These are phyloP conservation scores for Kappamyces sp. DNA, from an alignment of 192 early-diverging fungal genomes.

Conservation along the genomic window DNA sequence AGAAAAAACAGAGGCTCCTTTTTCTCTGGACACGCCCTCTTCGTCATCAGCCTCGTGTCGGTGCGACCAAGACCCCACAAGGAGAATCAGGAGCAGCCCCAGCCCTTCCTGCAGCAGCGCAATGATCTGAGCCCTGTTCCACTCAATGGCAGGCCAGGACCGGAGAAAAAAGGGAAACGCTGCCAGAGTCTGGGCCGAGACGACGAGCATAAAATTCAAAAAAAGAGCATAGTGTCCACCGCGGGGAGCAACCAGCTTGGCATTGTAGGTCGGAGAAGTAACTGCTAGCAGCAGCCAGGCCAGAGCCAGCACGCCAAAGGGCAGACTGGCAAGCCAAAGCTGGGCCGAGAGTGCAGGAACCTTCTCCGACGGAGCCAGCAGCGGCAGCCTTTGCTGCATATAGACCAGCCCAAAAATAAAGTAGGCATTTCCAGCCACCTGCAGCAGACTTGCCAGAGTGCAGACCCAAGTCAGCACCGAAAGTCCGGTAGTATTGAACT, in stretches of 20 bases:
- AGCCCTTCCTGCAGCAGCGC: neutral
- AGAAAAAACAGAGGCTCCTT: conserved; percentile 30
- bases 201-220: neutral
- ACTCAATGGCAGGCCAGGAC: neutral
- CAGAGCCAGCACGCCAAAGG: too few relatives aligned
- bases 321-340: too few relatives aligned
- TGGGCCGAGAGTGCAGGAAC: too few relatives aligned
- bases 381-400: too few relatives aligned
- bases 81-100: neutral
- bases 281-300: too few relatives aligned
- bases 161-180: neutral
- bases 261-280: too few relatives aligned
- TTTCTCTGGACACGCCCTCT: conserved; percentile 12
- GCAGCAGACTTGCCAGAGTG: too few relatives aligned
- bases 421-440: too few relatives aligned
- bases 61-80: conserved; percentile 10
- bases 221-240: conserved; percentile 12
- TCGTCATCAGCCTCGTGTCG: conserved; percentile 10
- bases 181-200: neutral
- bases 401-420: too few relatives aligned
- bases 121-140: neutral
- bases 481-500: too few relatives aligned
- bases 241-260: neutral
- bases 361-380: too few relatives aligned
- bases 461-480: too few relatives aligned